These are phyloP conservation scores for Atkinsonella texensis DNA, from an alignment of 2,329 filamentous ascomycete genomes.

Conservation along the genomic window DNA sequence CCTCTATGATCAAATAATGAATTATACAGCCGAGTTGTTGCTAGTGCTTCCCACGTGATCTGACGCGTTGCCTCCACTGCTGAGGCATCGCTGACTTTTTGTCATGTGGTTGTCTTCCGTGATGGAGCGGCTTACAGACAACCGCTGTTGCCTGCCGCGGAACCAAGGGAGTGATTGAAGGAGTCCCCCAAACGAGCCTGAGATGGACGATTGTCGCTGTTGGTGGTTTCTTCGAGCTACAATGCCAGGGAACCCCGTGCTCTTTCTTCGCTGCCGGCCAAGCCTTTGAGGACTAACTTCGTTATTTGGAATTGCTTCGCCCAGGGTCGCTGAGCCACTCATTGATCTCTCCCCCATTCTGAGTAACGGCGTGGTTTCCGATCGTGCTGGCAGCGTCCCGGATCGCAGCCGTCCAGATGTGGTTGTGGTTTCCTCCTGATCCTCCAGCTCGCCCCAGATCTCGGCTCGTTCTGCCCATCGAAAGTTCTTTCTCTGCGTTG, in stretches of 20 bases:
- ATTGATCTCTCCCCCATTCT: slow-evolving; percentile 19
- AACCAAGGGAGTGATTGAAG: slow-evolving; percentile 44
- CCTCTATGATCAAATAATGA: slow-evolving; percentile 1
- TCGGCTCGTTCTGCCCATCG: slow-evolving; percentile 59
- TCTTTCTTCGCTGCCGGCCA: slow-evolving; percentile 38
- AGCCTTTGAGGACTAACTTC: slow-evolving; percentile 20
- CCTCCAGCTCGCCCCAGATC: slow-evolving; percentile 82
- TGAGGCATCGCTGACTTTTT: neutral
- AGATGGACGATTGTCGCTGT: slow-evolving; percentile 28
- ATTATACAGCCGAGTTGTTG: slow-evolving; percentile 23
- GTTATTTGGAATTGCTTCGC: slow-evolving; percentile 18
- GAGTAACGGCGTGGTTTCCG: slow-evolving; percentile 30
- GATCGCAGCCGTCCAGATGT: slow-evolving; percentile 31
- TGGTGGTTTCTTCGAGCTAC: slow-evolving; percentile 35
- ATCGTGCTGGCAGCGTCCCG: slow-evolving; percentile 32
- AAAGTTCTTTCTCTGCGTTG: slow-evolving; percentile 35
- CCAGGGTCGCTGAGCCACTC: slow-evolving; percentile 15
- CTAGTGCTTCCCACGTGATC: neutral
- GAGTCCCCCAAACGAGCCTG: slow-evolving; percentile 39
- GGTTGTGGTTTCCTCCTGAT: slow-evolving; percentile 43
- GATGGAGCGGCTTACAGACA: slow-evolving; percentile 6
- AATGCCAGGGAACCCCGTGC: slow-evolving; percentile 51
- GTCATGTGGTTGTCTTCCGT: slow-evolving; percentile 1
- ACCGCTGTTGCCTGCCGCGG: slow-evolving; percentile 11
- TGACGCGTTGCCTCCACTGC: neutral